A percentile compares a stretch with the other conserved stretches of the same genome.
These are phyloP conservation scores for Pseudogymnoascus destructans DNA, from an alignment of 2,329 filamentous ascomycete species.

Conservation along the genomic window DNA sequence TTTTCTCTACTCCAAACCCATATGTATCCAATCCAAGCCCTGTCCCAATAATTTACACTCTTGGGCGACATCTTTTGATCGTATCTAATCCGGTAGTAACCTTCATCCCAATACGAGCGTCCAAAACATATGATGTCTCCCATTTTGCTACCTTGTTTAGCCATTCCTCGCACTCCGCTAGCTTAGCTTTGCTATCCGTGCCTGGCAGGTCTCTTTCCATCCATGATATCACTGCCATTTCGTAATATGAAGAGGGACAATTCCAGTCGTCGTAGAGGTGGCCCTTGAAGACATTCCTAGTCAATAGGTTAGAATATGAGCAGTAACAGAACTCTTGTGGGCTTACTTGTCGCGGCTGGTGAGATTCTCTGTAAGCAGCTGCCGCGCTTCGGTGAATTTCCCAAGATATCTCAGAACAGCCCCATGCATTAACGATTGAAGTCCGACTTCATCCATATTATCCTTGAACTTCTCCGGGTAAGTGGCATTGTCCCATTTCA, in stretches of 20 bases:
- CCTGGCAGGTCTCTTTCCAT: conserved; percentile 37
- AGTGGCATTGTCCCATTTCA: conserved; percentile 51
- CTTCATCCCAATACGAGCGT: conserved; percentile 61
- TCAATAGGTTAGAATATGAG: not conserved
- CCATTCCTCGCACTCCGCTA: conserved; percentile 49
- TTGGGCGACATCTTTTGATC: conserved; percentile 28
- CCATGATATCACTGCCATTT: conserved; percentile 76
- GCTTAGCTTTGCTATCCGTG: conserved; percentile 30
- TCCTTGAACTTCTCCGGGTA: conserved; percentile 35
- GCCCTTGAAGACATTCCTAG: conserved; percentile 37
- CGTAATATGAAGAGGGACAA: conserved; percentile 66
- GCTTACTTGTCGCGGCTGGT: conserved; percentile 49
- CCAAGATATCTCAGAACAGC: conserved; percentile 52
- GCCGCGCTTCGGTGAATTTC: conserved; percentile 49
- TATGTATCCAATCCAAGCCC: not conserved
- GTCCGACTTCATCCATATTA: conserved; percentile 46
- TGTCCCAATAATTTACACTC: not conserved
- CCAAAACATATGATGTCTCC: conserved; percentile 61
- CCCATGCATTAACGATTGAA: conserved; percentile 53
- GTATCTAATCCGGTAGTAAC: conserved; percentile 58
- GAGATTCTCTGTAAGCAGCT: conserved; percentile 48
- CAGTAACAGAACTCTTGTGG: not conserved
- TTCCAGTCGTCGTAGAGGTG: conserved; percentile 55
- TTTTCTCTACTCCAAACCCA: conserved; percentile 3
- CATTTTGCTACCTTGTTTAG: conserved; percentile 56